Conservation (phyloP, 768 basidiomycete species). For the Hysterangium stoloniferum region DNA sequence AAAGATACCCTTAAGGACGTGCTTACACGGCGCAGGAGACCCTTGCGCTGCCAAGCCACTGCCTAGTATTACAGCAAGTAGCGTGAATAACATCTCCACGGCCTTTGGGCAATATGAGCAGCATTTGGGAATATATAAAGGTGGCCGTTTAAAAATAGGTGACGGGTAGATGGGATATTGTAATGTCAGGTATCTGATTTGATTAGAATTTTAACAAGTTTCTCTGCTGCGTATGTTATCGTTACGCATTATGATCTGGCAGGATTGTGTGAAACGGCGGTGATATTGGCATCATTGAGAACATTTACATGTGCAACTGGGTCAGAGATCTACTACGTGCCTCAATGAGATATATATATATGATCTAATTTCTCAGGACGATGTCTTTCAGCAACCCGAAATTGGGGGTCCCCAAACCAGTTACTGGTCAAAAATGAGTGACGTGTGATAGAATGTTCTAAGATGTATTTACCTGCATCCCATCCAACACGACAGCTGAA, state of each 20-base stretch:
- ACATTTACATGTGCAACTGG: too few species aligned
- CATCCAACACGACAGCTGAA: slow-evolving; percentile 43
- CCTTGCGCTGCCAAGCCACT: neutral
- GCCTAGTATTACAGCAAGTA: too few species aligned
- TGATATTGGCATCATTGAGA: too few species aligned
- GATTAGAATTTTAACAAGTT: neutral
- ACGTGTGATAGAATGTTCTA: neutral
- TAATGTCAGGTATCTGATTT: neutral
- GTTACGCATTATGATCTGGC: too few species aligned
- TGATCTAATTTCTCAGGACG: slow-evolving; percentile 18
- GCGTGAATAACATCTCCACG: too few species aligned
- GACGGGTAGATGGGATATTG: neutral
- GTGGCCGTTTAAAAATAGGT: too few species aligned
- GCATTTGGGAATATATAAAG: too few species aligned
- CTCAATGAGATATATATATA: too few species aligned
- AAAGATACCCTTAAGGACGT: neutral
- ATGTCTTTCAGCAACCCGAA: slow-evolving; percentile 32
- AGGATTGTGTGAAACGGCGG: too few species aligned
- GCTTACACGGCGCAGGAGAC: neutral
- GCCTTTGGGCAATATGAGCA: too few species aligned
- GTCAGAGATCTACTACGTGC: too few species aligned
- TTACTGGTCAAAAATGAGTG: neutral
- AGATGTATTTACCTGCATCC: slow-evolving; percentile 43
- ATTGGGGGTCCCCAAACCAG: slow-evolving; percentile 8
- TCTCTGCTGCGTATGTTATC: neutral